These are phyloP conservation scores for Neopestalotiopsis sp. DNA, from an alignment of 2,329 filamentous ascomycete genomes.

Conservation along the genomic window DNA sequence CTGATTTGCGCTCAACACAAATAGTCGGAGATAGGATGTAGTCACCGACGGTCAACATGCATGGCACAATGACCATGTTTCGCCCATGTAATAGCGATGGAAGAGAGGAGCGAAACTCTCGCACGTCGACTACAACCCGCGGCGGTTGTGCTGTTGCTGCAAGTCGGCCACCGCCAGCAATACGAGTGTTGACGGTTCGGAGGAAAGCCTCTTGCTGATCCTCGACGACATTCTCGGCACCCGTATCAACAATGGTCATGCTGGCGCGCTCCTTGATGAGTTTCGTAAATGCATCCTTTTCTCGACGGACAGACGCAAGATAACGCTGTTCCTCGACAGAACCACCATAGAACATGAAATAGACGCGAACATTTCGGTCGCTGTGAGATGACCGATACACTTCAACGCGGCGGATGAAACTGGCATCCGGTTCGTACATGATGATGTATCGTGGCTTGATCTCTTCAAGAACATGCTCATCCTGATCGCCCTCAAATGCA, in stretches of 20 bases:
- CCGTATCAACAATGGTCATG: constrained; percentile 88
- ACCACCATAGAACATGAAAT: constrained; percentile 95
- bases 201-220: constrained; percentile 92
- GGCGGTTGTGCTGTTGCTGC: constrained; percentile 85
- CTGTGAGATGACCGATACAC: constrained; percentile 95
- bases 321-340: constrained; percentile 97
- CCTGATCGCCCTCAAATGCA: constrained; percentile 93
- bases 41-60: constrained; percentile 95
- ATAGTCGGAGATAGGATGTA: constrained; percentile 92
- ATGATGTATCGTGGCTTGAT: constrained; percentile 92
- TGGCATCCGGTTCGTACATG: constrained; percentile 97
- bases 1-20: constrained; percentile 92
- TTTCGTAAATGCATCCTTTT: constrained; percentile 95
- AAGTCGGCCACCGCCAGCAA: constrained; percentile 88
- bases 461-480: constrained; percentile 96
- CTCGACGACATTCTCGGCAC: constrained; percentile 70
- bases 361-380: constrained; percentile 86
- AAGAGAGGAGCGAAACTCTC: constrained; percentile 92
- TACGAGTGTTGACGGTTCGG: constrained; percentile 93
- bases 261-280: constrained; percentile 92
- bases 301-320: constrained; percentile 84
- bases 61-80: constrained; percentile 87
- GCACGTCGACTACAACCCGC: constrained; percentile 91
- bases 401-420: constrained; percentile 93
- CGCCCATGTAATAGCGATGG: constrained; percentile 90